phyloP scores from a whole-genome alignment of 768 basidiomycete genomes.

The Russula virescens region DNA sequence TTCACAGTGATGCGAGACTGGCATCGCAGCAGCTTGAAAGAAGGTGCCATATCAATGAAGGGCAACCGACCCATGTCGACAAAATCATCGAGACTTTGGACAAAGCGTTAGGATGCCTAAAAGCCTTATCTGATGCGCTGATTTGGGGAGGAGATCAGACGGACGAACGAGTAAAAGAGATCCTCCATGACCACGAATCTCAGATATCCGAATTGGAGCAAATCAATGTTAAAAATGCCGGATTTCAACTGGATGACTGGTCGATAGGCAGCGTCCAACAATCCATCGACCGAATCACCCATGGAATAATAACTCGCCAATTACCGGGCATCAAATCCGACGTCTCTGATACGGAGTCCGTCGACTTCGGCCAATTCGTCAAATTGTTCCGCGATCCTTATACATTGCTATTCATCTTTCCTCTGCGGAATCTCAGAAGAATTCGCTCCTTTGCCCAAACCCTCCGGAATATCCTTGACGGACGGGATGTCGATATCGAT shows the following conservation, averaged over 20 bases:
- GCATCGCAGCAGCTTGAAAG: neutral
- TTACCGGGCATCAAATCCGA: neutral
- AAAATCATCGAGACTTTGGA: neutral
- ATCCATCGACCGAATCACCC: neutral
- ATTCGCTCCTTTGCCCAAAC: neutral
- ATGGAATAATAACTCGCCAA: neutral
- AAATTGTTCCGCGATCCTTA: neutral
- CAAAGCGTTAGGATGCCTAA: neutral
- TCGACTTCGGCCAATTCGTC: neutral
- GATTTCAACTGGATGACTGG: neutral
- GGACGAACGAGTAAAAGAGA: neutral
- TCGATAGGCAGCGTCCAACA: neutral
- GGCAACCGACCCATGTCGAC: too few species aligned
- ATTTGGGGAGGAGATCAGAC: neutral
- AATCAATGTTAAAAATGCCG: neutral
- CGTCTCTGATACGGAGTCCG: neutral
- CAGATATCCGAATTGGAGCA: neutral
- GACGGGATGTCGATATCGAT: neutral
- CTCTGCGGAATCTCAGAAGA: neutral
- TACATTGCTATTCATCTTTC: neutral
- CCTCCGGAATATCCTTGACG: neutral
- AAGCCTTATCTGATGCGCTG: neutral
- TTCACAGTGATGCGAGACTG: neutral
- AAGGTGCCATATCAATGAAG: too few species aligned
- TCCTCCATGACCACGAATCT: neutral